A percentile compares a stretch with the other conserved stretches of the same genome.
Evolutionary conservation across 2,329 filamentous ascomycete species (phyloP).

Genomic region (Aspergillus latus): DNA sequence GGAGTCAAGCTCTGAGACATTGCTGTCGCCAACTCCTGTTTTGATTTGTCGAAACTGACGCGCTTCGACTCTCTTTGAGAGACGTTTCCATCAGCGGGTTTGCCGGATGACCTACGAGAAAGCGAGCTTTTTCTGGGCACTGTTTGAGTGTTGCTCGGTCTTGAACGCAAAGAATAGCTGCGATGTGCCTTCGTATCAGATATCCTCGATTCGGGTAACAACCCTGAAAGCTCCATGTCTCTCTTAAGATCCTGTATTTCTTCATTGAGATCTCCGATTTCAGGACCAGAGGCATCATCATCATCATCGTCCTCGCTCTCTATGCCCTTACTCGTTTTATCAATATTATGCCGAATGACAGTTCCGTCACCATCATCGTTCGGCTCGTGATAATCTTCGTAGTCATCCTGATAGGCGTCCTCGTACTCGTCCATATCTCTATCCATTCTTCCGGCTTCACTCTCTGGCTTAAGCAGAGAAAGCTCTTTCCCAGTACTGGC

Average conservation of each 20-base stretch:
- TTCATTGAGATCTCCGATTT: constrained; percentile 42
- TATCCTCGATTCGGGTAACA: constrained; percentile 20
- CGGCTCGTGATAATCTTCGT: constrained; percentile 25
- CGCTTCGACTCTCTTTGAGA: constrained; percentile 33
- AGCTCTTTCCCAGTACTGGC: constrained; percentile 24
- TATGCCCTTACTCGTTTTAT: constrained; percentile 27
- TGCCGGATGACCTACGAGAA: constrained; percentile 17
- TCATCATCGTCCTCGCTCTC: constrained; percentile 27
- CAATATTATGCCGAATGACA: constrained; percentile 36
- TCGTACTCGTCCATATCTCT: constrained; percentile 32
- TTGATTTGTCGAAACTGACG: constrained; percentile 33
- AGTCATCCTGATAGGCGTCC: constrained; percentile 29
- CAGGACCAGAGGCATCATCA: constrained; percentile 30
- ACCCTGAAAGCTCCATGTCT: constrained; percentile 39
- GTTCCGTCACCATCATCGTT: constrained; percentile 35
- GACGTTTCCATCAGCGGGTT: constrained; percentile 21
- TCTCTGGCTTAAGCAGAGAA: constrained; percentile 21
- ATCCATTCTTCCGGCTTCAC: constrained; percentile 18
- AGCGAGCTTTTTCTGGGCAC: constrained; percentile 16
- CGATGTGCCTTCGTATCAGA: constrained; percentile 16
- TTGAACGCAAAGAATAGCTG: constrained; percentile 17
- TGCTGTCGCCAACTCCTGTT: constrained; percentile 10
- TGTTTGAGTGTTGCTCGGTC: constrained; percentile 4
- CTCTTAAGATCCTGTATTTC: constrained; percentile 48
- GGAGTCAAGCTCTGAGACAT: constrained; percentile 17